Evolutionary conservation across 352 stramenopile genomes (phyloP).

Genomic region (Globisporangium camurandrum): DNA sequence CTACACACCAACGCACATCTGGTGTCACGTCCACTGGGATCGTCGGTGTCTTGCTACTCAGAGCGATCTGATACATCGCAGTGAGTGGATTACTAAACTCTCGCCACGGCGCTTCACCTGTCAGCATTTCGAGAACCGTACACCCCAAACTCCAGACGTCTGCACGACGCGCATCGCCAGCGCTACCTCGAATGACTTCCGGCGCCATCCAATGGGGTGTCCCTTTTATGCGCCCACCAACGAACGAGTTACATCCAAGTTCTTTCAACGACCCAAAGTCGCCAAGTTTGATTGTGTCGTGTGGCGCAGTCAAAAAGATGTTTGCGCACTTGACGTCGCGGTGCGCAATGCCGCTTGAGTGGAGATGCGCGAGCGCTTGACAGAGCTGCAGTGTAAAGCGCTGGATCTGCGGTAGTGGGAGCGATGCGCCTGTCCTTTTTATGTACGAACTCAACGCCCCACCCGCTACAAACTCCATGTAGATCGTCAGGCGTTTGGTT

Average conservation of each 20-base stretch:
- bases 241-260: constrained; percentile 51
- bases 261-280: constrained; percentile 81
- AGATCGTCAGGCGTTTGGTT: constrained; percentile 55
- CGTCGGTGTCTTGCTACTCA: constrained; percentile 50
- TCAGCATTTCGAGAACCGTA: constrained; percentile 91
- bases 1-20: constrained; percentile 37
- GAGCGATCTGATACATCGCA: constrained; percentile 88
- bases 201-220: constrained; percentile 91
- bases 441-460: constrained; percentile 65
- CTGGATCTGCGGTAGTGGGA: constrained; percentile 29
- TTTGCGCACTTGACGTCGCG: constrained; percentile 87
- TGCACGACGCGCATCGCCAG: too few relatives aligned
- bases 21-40: constrained; percentile 49
- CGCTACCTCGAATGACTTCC: constrained; percentile 89
- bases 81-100: constrained; percentile 86
- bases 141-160: constrained; percentile 93
- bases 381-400: constrained; percentile 82
- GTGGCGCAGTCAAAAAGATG: constrained; percentile 41
- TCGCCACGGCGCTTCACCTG: constrained; percentile 81
- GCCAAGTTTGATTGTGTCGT: constrained; percentile 48
- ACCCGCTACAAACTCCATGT: constrained; percentile 83
- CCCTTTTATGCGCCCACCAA: constrained; percentile 74
- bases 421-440: constrained; percentile 37
- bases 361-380: constrained; percentile 78
- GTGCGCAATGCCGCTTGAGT: constrained; percentile 85